These are phyloP conservation scores for Chaetothyriales sp. DNA, from an alignment of 2,329 filamentous ascomycete genomes.

Conservation along the genomic window DNA sequence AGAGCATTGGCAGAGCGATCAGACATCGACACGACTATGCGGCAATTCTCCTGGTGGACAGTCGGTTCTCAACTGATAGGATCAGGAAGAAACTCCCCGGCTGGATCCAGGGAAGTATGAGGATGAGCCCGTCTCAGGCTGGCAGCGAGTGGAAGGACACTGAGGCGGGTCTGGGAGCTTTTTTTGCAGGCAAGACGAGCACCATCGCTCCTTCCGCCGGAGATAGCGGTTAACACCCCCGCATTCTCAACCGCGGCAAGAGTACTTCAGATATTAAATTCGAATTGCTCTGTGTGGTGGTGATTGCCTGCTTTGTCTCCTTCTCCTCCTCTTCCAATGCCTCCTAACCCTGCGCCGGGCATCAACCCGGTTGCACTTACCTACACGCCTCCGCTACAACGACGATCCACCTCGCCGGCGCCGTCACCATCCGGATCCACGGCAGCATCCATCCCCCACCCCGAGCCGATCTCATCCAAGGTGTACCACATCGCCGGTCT, in stretches of 20 bases:
- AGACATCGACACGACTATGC: constrained; percentile 80
- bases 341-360: constrained; percentile 1
- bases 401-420: constrained; percentile 10
- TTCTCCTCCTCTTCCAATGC: neutral
- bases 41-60: constrained; percentile 71
- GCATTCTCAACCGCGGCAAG: neutral
- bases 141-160: constrained; percentile 28
- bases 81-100: constrained; percentile 68
- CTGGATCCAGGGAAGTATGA: constrained; percentile 68
- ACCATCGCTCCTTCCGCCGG: too few species aligned
- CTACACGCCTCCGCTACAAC: constrained; percentile 7
- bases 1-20: constrained; percentile 86
- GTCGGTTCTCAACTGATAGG: constrained; percentile 56
- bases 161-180: neutral
- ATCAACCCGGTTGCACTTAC: constrained; percentile 15
- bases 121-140: constrained; percentile 18
- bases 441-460: constrained; percentile 14
- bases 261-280: neutral
- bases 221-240: neutral
- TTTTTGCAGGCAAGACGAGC: neutral
- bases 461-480: constrained; percentile 11
- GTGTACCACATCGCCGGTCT: constrained; percentile 64
- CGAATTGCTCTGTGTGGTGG: neutral
- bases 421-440: constrained; percentile 3
- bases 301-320: neutral